Conservation (phyloP, 805 yeast species). For the Candida germanica region DNA sequence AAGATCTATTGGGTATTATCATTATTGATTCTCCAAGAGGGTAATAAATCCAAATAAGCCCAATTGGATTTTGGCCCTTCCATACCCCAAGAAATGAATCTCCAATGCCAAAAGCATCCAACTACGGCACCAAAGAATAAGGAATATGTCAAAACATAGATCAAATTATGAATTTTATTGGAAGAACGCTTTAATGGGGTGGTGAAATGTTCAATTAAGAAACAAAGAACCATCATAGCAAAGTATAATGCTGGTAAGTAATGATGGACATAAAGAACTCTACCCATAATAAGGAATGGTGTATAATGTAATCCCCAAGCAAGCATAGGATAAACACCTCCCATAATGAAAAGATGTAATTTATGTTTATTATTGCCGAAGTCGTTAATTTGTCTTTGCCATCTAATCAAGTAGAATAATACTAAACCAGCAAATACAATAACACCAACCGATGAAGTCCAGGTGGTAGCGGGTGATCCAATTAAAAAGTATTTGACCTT, state of each 20-base stretch:
- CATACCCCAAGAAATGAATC: conserved; percentile 42
- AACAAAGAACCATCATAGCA: conserved; percentile 77
- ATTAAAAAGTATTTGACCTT: conserved; percentile 61
- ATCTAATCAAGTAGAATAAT: conserved; percentile 40
- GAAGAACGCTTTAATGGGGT: conserved; percentile 18
- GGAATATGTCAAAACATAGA: conserved; percentile 23
- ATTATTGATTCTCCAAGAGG: conserved; percentile 41
- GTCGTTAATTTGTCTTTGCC: conserved; percentile 71
- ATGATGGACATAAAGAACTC: conserved; percentile 96
- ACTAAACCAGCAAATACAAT: conserved; percentile 49
- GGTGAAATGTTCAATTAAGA: conserved; percentile 50
- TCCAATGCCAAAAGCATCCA: conserved; percentile 42
- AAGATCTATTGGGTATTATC: conserved; percentile 27
- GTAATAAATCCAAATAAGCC: conserved; percentile 36
- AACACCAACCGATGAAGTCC: conserved; percentile 65
- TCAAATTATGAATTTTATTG: conserved; percentile 15
- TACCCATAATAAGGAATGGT: conserved; percentile 90
- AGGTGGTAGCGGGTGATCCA: conserved; percentile 67
- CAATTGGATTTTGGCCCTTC: conserved; percentile 41
- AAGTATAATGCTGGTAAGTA: conserved; percentile 93
- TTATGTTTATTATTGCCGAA: conserved; percentile 46
- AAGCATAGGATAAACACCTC: conserved; percentile 79
- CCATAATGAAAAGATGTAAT: conserved; percentile 55
- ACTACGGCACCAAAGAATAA: conserved; percentile 30
- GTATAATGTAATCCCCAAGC: conserved; percentile 89